Evolutionary conservation across 2,329 filamentous ascomycete genomes (phyloP).

Genomic region (Fusarium tuaranense): DNA sequence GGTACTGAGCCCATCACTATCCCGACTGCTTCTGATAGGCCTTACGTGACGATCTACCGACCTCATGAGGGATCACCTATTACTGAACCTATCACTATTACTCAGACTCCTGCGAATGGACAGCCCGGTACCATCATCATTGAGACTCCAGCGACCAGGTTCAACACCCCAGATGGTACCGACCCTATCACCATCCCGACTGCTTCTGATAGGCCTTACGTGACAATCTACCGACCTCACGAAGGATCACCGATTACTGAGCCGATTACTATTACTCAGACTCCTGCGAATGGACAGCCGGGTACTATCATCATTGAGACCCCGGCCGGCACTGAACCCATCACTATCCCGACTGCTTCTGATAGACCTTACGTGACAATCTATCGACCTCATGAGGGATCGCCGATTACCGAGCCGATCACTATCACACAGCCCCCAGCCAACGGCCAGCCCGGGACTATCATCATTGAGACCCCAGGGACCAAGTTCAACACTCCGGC

Average conservation of each 20-base stretch:
- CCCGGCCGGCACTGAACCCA: slow-evolving; percentile 1
- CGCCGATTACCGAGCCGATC: slow-evolving; percentile 28
- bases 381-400: slow-evolving; percentile 26
- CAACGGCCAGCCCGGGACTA: slow-evolving; percentile 30
- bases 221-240: too few relatives aligned
- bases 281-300: slow-evolving; percentile 29
- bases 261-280: slow-evolving; percentile 30
- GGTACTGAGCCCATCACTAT: too few relatives aligned
- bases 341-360: slow-evolving; percentile 20
- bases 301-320: slow-evolving; percentile 23
- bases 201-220: too few relatives aligned
- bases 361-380: slow-evolving; percentile 20
- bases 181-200: too few relatives aligned
- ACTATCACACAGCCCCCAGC: slow-evolving; percentile 30
- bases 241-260: slow-evolving; percentile 14
- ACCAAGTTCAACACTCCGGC: not conserved
- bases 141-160: slow-evolving; percentile 24
- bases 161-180: not conserved
- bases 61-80: not conserved
- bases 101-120: slow-evolving; percentile 25
- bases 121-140: slow-evolving; percentile 33
- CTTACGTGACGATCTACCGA: too few relatives aligned
- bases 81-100: slow-evolving; percentile 31
- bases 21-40: too few relatives aligned
- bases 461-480: slow-evolving; percentile 30